Evolutionary conservation across 2,329 filamentous ascomycete species (phyloP), one percentile per base, ranked within the genome.

Genomic region (Colletotrichum endophyticum): DNA sequence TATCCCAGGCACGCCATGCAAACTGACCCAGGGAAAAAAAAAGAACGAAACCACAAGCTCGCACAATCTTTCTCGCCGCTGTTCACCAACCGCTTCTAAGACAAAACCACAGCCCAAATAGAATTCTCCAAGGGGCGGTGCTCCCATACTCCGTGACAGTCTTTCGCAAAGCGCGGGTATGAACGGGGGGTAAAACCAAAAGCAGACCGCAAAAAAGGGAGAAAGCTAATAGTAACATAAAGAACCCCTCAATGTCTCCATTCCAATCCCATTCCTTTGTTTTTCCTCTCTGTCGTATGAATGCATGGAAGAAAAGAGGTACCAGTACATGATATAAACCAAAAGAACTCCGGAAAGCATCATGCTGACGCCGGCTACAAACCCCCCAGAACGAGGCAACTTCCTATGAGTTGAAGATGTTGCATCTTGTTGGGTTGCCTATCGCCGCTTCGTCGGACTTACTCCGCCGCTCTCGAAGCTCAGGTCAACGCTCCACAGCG

Each of bases 401-500:
- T 53, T 5, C 44, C 44, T 5, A 13, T 5, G 12, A 3, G 0
- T 13, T 2, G 44, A 8, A 53, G 44, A 53, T 22, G 11, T 7
- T 22, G 9, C 9, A 9, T 49, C 19, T 49, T 49, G n/a, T 8
- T 32, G 16, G 3, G 7, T 6, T 22, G 22, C 34, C 25, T 39
- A 49, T 22, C 68, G 70, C 27, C 59, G 49, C 73, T 79, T 79
- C n/a, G 13, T 36, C 22, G 32, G 59, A 5, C 61, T 36, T 0
- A 66, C 56, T 19, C 57, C 56, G 27, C 77, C 73, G 25, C 80
- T 88, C 78, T 90, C 90, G 66, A 90, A 88, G 77, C 86, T 91
- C 62, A 92, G 86, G 79, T 93, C 91, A 30, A 92, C 81, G 77
- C 87, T 91, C 91, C 92, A 93, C 19, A 93, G 83, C 15, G 90